Evolutionary conservation across 257 asterid species (phyloP).

Genomic region (Nicotiana tomentosiformis): DNA sequence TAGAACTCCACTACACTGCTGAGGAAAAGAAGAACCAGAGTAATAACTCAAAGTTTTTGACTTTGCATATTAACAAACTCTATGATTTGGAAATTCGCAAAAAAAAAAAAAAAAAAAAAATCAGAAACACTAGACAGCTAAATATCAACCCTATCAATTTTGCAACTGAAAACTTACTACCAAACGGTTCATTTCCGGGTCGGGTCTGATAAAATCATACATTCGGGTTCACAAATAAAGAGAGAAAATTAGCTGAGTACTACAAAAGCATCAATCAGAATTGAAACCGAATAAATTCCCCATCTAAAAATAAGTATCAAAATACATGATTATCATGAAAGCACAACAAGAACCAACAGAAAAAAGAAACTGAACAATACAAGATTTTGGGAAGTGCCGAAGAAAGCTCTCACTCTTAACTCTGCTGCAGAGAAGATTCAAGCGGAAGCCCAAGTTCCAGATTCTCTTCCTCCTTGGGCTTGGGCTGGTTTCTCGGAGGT

Average conservation of each 20-base stretch:
- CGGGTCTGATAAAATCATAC: not conserved
- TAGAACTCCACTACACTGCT: not conserved
- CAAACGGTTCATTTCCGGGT: not conserved
- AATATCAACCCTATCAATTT: not conserved
- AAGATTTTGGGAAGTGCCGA: not conserved
- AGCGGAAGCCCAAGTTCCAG: constrained; percentile 28
- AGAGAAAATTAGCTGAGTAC: not conserved
- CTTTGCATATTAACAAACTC: not conserved
- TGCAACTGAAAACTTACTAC: not conserved
- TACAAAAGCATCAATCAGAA: not conserved
- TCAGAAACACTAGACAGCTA: not conserved
- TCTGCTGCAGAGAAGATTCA: constrained; percentile 15
- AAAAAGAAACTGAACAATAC: not conserved
- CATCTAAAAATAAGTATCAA: not conserved
- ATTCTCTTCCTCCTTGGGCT: constrained; percentile 16
- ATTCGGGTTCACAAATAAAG: not conserved
- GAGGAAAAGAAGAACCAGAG: not conserved
- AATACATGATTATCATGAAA: not conserved
- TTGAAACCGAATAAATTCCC: not conserved
- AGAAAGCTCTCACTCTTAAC: not conserved
- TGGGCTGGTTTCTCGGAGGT: constrained; percentile 25
- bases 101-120: no score
- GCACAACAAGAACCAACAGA: not conserved
- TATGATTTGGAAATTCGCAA: not conserved
- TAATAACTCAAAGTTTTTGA: not conserved